Evolutionary conservation across 129 eudicot species (phyloP).

Genomic region (Flaveria brownii): DNA sequence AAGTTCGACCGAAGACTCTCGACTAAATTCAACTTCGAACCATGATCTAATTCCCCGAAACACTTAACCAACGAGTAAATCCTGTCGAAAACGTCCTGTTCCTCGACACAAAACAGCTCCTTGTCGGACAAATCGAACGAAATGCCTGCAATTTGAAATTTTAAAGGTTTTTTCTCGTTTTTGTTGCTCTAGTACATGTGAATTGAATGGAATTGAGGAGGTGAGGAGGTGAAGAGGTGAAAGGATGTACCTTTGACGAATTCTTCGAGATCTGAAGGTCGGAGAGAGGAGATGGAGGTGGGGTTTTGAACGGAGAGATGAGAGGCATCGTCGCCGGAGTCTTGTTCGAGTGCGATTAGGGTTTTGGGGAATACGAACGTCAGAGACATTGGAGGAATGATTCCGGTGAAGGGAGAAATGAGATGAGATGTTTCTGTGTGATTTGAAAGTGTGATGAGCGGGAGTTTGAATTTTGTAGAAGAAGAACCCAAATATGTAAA

Average conservation of each 20-base stretch:
- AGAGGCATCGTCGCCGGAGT: constrained; percentile 32
- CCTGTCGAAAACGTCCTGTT: constrained; percentile 82
- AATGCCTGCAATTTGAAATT: constrained; percentile 42
- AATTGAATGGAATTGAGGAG: not conserved
- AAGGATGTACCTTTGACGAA: constrained; percentile 66
- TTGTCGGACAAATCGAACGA: constrained; percentile 85
- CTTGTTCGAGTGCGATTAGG: constrained; percentile 53
- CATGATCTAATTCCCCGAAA: constrained; percentile 45
- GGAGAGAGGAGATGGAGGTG: constrained; percentile 53
- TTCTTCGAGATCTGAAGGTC: constrained; percentile 79
- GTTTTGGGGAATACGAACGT: constrained; percentile 63
- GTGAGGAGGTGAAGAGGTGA: not conserved
- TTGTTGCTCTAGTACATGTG: not conserved
- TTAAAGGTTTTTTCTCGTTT: not conserved
- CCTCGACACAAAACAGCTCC: constrained; percentile 82
- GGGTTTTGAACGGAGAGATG: constrained; percentile 60
- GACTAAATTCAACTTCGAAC: constrained; percentile 68
- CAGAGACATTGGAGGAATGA: constrained; percentile 50
- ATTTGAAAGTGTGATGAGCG: constrained; percentile 34
- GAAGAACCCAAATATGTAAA: not conserved
- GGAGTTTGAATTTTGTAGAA: constrained; percentile 23
- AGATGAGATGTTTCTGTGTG: constrained; percentile 18
- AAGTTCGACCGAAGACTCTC: constrained; percentile 85
- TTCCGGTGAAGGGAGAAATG: not conserved
- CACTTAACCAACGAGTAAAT: constrained; percentile 67